Percentiles rank a stretch among this genome's conserved stretches.
phyloP scores from a whole-genome alignment of 345 rosid genomes.

The Pistacia atlantica region DNA sequence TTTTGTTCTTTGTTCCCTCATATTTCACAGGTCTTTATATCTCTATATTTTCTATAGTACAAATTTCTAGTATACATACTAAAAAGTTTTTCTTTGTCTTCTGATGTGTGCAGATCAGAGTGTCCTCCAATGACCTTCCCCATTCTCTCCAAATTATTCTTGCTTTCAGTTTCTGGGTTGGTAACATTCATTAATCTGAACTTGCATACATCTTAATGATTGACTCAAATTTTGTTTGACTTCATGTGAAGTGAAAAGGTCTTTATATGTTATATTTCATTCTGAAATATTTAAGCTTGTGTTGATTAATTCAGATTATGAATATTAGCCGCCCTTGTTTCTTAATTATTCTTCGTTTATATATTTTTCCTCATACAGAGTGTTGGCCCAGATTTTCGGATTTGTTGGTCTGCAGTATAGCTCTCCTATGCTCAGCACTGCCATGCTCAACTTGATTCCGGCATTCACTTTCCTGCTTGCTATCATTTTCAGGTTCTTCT shows the following conservation, averaged over 20 bases:
- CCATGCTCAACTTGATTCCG: constrained; percentile 63
- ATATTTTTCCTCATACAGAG: constrained; percentile 20
- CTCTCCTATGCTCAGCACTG: constrained; percentile 58
- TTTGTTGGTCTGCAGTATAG: constrained; percentile 56
- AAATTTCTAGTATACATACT: too few species aligned
- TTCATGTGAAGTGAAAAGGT: background rate
- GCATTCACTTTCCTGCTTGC: constrained; percentile 64
- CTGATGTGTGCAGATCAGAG: constrained; percentile 29
- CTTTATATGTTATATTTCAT: too few species aligned
- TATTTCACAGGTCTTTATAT: constrained; percentile 38
- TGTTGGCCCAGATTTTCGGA: constrained; percentile 36
- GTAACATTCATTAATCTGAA: background rate
- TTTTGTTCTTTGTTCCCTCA: constrained; percentile 49
- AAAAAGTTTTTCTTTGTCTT: background rate
- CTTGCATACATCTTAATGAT: background rate
- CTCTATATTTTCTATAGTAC: background rate
- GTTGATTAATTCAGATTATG: background rate
- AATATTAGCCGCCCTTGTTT: background rate
- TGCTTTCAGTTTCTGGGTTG: constrained; percentile 51
- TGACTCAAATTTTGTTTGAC: background rate
- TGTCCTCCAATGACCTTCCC: constrained; percentile 31
- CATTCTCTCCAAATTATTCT: constrained; percentile 37
- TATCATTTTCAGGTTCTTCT: constrained; percentile 49
- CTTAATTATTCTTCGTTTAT: background rate
- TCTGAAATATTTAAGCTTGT: background rate